Base-by-base conservation (phyloP, 2,329 filamentous ascomycete species). In the Cadophora luteo-olivacea region DNA sequence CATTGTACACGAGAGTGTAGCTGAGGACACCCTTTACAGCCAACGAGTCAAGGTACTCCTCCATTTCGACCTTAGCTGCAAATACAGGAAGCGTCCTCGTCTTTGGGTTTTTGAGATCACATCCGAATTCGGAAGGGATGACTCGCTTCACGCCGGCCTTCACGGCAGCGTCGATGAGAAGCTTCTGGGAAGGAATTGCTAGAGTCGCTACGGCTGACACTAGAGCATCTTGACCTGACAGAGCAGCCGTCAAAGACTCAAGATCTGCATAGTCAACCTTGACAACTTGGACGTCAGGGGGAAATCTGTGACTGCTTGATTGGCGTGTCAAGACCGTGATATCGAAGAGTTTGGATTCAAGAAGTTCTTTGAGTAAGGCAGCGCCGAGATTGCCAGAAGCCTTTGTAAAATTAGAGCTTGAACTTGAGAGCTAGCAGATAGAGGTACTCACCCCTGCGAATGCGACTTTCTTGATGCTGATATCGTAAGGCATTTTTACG, bases 131-230 rank as follows among this genome's bases (percentile, higher is more conserved):
- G 5, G 84, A 85, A 1, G 88, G 87, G 51, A 90, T 81, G 78
- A 89, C 87, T n/a, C 87, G 82, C 74, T 86, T 82, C 9, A 90
- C 86, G 11, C 86, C 84, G 0, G 87, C 87, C 24, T 82, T 82
- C 57, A 86, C 81, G 19, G 86, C 83, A 1, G 87, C 88, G 58
- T 90, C 84, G 54, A 89, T 83, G 63, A 90, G 77, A 14, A 80
- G 79, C 24, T 78, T 77, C 73, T 90, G 87, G 9, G 78, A 78
- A n/a, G 78, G 79, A 19, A 77, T 25, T 5, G 72, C 74, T 7
- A 67, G 33, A 4, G 57, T 55, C 41, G 70, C 74, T 36, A 89
- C 78, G 0, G 84, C 80, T 7, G 83, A 84, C 45, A 91, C 75
- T 6, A 88, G 80, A 0, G 85, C 87, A 75, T 91, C 87, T 69